Evolutionary conservation across 306 rosid species (phyloP), one percentile per base, ranked within the genome.

Genomic region (Lotus japonicus): DNA sequence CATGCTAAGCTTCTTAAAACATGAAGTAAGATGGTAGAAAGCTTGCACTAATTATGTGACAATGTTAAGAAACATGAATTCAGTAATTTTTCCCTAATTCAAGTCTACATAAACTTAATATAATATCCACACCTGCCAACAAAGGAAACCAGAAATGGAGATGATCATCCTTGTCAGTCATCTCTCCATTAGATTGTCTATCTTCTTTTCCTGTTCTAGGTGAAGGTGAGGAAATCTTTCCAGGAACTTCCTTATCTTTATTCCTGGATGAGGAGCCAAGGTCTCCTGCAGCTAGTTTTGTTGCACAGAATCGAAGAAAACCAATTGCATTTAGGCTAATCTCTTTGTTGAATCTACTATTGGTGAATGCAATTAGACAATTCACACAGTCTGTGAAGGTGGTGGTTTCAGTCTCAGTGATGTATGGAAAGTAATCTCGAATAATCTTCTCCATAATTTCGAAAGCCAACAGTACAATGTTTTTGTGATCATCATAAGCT

Each of bases 371-470:
- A 79, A 95, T 85, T 42, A 95, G 86, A 83, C 99, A 95, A 83
- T 95, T 95, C 61, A 95, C 97, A 64, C 96, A 95, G 78, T 95
- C 99, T 7, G 99, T 88, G 77, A 95, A 95, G 59, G 99, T 91
- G 60, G 99, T 95, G 71, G 99, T 95, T 79, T 91, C 99, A 49
- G 97, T 95, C 89, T 95, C 99, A 0, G 99, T 95, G 72, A 95
- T 95, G 80, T 87, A 89, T 0, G 99, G 99, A 64, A 95, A 95
- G 84, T 95, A 95, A 73, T 95, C 99, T 57, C 97, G 84, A 71
- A 95, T 89, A 51, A 95, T 95, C 84, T 95, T 95, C 89, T 95
- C 99, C 33, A 83, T 88, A 68, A 95, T 95, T 87, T 95, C 99
- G 45, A 95, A 95, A 63, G 99, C 91, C 88, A 95, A 78, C 65